Conservation (phyloP, 2,329 filamentous ascomycete species). For the Pseudogymnoascus sp. region DNA sequence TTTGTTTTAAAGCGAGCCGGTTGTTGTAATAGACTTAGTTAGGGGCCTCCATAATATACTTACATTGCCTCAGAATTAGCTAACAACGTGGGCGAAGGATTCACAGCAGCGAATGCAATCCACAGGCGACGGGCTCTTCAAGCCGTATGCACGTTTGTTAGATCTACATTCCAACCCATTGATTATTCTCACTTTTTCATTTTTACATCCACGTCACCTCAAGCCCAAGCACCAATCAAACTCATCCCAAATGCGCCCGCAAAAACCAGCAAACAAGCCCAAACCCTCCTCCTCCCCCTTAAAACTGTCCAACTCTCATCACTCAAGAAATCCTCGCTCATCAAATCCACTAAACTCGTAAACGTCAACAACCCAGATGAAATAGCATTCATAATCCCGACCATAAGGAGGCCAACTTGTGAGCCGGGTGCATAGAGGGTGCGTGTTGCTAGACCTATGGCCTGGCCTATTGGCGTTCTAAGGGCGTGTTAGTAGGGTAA, state of each 20-base stretch:
- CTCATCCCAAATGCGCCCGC: slow-evolving; percentile 58
- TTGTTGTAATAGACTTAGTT: too few species aligned
- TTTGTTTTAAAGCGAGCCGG: too few species aligned
- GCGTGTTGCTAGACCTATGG: slow-evolving; percentile 69
- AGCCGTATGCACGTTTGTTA: neutral
- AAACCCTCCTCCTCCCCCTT: slow-evolving; percentile 49
- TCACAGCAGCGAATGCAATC: too few species aligned
- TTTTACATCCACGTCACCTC: slow-evolving; percentile 12
- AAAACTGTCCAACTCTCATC: slow-evolving; percentile 62
- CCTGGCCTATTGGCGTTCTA: slow-evolving; percentile 73
- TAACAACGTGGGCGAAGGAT: too few species aligned
- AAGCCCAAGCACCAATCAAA: slow-evolving; percentile 61
- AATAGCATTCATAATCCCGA: slow-evolving; percentile 81
- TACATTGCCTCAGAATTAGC: too few species aligned
- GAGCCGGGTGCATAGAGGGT: slow-evolving; percentile 71
- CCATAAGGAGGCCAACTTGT: slow-evolving; percentile 67
- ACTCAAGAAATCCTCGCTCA: slow-evolving; percentile 73
- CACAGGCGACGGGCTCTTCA: too few species aligned
- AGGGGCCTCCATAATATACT: too few species aligned
- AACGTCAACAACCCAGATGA: slow-evolving; percentile 72
- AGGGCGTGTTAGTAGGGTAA: neutral
- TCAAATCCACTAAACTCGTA: slow-evolving; percentile 70
- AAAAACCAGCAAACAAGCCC: slow-evolving; percentile 57
- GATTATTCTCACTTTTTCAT: neutral
- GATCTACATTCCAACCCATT: neutral